Percentiles rank a stretch among this genome's conserved stretches.
Evolutionary conservation across 129 eudicot genomes (phyloP).

Genomic region (Heracleum sosnowskyi): DNA sequence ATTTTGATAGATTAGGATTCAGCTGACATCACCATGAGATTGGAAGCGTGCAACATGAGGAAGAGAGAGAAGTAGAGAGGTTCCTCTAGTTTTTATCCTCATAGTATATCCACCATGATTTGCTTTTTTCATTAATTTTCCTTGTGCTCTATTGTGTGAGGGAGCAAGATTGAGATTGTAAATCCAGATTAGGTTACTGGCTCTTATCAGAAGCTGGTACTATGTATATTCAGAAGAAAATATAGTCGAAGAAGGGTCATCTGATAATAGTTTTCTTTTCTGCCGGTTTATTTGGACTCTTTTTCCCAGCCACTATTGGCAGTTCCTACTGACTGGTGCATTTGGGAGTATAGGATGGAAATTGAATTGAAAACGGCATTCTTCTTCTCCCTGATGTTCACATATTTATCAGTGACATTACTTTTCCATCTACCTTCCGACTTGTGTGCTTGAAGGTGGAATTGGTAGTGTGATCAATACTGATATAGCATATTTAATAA

Average conservation of each 20-base stretch:
- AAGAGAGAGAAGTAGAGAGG: constrained; percentile 27
- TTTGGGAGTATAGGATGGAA: neutral
- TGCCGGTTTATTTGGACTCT: neutral
- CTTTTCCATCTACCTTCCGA: neutral
- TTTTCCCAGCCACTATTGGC: neutral
- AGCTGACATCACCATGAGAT: constrained; percentile 29
- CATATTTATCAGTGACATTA: neutral
- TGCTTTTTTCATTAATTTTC: neutral
- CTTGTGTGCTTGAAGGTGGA: neutral
- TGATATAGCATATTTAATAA: neutral
- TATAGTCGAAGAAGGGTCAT: neutral
- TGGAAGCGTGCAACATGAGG: constrained; percentile 21
- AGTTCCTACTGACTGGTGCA: neutral
- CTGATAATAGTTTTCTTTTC: neutral
- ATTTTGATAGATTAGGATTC: constrained; percentile 28
- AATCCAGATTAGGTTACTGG: constrained; percentile 42
- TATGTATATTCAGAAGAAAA: constrained; percentile 32
- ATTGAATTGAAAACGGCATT: neutral
- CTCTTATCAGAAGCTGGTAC: constrained; percentile 30
- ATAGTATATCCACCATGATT: constrained; percentile 12
- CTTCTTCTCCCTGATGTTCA: neutral
- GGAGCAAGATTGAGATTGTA: constrained; percentile 47
- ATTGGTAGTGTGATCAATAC: neutral
- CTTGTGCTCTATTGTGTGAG: constrained; percentile 15
- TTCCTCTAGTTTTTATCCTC: constrained; percentile 17